phyloP scores from a whole-genome alignment of 805 yeast species.

The Blastobotrys robertii region DNA sequence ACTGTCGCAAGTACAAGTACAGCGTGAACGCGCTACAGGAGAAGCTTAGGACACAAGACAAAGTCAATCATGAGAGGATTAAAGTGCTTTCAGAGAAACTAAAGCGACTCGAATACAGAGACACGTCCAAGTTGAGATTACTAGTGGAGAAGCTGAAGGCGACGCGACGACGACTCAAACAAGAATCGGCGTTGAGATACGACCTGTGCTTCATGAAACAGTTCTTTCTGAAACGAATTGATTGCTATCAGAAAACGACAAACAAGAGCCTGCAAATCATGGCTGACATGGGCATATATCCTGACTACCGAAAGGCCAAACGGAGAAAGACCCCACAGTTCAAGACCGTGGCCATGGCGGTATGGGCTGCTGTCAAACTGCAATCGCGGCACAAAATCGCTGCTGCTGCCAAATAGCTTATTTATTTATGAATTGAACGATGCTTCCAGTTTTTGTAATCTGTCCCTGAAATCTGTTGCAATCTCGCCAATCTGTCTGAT shows the following conservation, averaged over 20 bases:
- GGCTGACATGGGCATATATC: slow-evolving; percentile 22
- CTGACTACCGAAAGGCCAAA: slow-evolving; percentile 13
- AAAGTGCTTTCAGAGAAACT: slow-evolving; percentile 1
- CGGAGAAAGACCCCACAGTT: slow-evolving; percentile 9
- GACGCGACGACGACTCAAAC: slow-evolving; percentile 12
- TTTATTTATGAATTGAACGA: background rate
- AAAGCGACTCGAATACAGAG: slow-evolving; percentile 2
- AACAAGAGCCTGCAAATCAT: slow-evolving; percentile 22
- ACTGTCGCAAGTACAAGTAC: background rate
- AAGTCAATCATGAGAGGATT: background rate
- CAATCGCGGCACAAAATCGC: slow-evolving; percentile 15
- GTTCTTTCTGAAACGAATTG: slow-evolving; percentile 22
- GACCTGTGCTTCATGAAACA: slow-evolving; percentile 27
- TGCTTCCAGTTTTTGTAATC: slow-evolving; percentile 21
- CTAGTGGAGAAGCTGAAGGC: slow-evolving; percentile 16
- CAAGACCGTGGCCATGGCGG: slow-evolving; percentile 19
- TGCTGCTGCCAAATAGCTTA: background rate
- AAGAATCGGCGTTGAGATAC: slow-evolving; percentile 15
- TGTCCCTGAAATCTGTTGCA: slow-evolving; percentile 33
- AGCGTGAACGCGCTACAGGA: slow-evolving; percentile 5
- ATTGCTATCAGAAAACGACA: slow-evolving; percentile 23
- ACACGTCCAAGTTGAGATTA: slow-evolving; percentile 7
- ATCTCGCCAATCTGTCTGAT: slow-evolving; percentile 40
- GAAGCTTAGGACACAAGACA: slow-evolving; percentile 12
- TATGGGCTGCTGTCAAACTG: slow-evolving; percentile 25